Conservation (phyloP, 1,284 basidiomycete species). For the Sphaerobolus stellatus region DNA sequence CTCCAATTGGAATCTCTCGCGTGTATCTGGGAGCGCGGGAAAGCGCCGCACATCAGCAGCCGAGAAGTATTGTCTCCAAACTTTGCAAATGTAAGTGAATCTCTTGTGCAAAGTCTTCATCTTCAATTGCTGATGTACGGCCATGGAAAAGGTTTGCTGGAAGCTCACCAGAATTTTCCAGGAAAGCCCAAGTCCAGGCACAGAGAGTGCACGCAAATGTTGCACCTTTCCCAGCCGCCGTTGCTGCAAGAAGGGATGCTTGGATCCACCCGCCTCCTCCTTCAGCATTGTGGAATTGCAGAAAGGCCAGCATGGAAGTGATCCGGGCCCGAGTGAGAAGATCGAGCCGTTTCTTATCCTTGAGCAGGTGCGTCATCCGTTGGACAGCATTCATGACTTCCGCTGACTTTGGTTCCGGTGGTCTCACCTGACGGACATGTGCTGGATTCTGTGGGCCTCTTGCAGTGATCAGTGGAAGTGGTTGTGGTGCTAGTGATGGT, state of each 20-base stretch:
- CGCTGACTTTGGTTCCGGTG: too few relatives aligned
- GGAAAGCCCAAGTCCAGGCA: neutral
- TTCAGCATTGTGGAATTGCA: neutral
- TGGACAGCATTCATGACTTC: too few relatives aligned
- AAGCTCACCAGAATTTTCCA: neutral
- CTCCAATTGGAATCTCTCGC: constrained; percentile 19
- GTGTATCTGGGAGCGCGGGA: constrained; percentile 23
- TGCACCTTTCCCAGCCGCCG: neutral
- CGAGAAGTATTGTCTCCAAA: constrained; percentile 18
- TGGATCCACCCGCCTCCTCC: neutral
- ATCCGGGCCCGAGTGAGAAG: neutral
- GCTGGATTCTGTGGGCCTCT: too few relatives aligned
- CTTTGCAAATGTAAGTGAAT: constrained; percentile 17
- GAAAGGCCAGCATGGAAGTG: neutral
- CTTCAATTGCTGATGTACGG: constrained; percentile 15
- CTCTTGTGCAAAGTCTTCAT: constrained; percentile 22
- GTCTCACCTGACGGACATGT: too few relatives aligned
- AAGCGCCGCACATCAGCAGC: constrained; percentile 31
- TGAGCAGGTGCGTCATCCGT: too few relatives aligned
- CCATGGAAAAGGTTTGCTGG: constrained; percentile 7
- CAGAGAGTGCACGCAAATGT: neutral
- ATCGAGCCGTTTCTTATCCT: too few relatives aligned
- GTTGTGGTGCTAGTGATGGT: too few relatives aligned
- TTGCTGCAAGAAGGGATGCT: neutral
- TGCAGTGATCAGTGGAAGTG: too few relatives aligned